Evolutionary conservation across 1,284 basidiomycete genomes (phyloP).

Genomic region (Tilletia indica): DNA sequence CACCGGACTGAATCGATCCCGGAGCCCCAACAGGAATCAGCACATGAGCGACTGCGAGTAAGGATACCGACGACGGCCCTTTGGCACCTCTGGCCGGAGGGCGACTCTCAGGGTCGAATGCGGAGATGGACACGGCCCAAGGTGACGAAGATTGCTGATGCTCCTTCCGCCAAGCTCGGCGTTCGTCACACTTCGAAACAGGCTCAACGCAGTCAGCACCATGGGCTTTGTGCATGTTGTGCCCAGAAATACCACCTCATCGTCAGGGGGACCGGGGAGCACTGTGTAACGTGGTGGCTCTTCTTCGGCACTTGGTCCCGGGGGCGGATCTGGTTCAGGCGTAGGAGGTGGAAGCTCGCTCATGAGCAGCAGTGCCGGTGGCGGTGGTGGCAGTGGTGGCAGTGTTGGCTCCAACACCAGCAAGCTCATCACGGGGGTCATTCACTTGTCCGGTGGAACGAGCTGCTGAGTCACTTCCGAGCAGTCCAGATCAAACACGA

Average conservation of each 20-base stretch:
- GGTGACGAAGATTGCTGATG: too few species aligned
- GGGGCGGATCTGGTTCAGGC: slow-evolving; percentile 11
- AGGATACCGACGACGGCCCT: too few species aligned
- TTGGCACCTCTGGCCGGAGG: too few species aligned
- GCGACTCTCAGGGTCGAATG: too few species aligned
- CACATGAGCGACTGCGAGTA: too few species aligned
- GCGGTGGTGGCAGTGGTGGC: slow-evolving; percentile 22
- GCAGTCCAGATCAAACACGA: slow-evolving; percentile 51
- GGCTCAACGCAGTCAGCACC: slow-evolving; percentile 89
- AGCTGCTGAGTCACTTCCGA: slow-evolving; percentile 50
- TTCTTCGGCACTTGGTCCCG: slow-evolving; percentile 15
- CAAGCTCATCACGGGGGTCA: slow-evolving; percentile 30
- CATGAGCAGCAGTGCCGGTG: neutral
- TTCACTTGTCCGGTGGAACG: slow-evolving; percentile 48
- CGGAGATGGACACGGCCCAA: too few species aligned
- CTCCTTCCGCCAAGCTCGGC: slow-evolving; percentile 93
- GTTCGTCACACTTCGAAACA: slow-evolving; percentile 89
- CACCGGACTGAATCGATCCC: too few species aligned
- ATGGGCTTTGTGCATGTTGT: slow-evolving; percentile 86
- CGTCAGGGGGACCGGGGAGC: neutral
- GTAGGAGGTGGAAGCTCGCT: neutral
- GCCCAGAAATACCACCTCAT: slow-evolving; percentile 61
- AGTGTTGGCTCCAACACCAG: slow-evolving; percentile 15
- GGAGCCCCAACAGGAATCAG: too few species aligned
- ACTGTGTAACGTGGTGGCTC: too few species aligned